Conservation (phyloP, 331 rosid species). For the Quercus phellos region DNA sequence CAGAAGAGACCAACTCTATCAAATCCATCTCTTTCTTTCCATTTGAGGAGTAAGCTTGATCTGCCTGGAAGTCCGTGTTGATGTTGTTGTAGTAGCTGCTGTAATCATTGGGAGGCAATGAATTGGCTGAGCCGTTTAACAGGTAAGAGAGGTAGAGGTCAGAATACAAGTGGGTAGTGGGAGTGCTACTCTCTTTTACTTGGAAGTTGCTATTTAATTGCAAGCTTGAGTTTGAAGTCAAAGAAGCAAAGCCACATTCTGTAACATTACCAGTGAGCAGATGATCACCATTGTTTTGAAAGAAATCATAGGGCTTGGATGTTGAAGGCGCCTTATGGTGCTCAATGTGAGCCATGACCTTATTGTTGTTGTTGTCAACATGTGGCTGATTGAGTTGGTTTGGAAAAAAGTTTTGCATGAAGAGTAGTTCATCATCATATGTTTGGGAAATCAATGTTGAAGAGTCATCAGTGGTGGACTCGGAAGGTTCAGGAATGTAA, state of each 20-base stretch:
- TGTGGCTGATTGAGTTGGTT: slow-evolving; percentile 10
- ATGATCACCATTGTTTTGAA: slow-evolving; percentile 6
- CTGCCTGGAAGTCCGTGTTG: slow-evolving; percentile 16
- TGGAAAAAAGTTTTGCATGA: slow-evolving; percentile 54
- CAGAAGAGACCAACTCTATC: slow-evolving; percentile 51
- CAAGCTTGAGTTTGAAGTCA: background rate
- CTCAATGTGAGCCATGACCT: background rate
- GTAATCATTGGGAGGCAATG: slow-evolving; percentile 2
- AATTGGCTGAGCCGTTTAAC: slow-evolving; percentile 38
- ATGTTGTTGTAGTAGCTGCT: slow-evolving; percentile 9
- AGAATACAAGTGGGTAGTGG: slow-evolving; percentile 15
- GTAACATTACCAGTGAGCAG: background rate
- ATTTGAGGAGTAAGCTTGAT: background rate
- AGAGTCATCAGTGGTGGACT: slow-evolving; percentile 28
- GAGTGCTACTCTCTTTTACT: background rate
- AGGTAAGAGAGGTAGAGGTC: slow-evolving; percentile 52
- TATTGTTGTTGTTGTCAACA: background rate
- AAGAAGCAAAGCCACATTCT: background rate
- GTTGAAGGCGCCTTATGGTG: background rate
- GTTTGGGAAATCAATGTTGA: slow-evolving; percentile 23
- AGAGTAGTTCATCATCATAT: slow-evolving; percentile 56
- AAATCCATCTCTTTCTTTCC: slow-evolving; percentile 56
- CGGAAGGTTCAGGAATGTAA: slow-evolving; percentile 18
- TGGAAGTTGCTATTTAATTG: background rate
- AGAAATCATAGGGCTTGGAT: background rate